These are phyloP conservation scores for Xylaria sp. DNA, from an alignment of 2,329 filamentous ascomycete species.

Conservation along the genomic window DNA sequence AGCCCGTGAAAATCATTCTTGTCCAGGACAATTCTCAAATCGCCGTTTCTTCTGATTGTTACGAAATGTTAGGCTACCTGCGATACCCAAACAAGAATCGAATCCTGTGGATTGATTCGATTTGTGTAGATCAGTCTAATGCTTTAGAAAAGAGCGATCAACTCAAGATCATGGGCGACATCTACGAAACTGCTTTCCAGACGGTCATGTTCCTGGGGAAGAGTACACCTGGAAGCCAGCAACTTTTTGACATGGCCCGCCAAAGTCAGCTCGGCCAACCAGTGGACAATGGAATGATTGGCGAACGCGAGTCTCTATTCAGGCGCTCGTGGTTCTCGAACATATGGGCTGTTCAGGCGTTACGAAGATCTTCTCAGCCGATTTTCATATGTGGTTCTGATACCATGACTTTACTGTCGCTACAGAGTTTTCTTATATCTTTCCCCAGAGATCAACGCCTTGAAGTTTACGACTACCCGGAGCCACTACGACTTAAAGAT, in stretches of 20 bases:
- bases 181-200: constrained; percentile 8
- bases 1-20: not conserved
- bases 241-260: not conserved
- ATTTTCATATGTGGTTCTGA: not conserved
- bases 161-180: constrained; percentile 31
- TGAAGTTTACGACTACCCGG: no score
- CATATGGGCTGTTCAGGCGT: constrained; percentile 7
- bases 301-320: not conserved
- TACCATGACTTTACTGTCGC: not conserved
- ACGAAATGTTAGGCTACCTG: not conserved
- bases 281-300: not conserved
- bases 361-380: not conserved
- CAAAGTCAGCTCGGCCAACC: not conserved
- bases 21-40: not conserved
- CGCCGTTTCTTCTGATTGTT: not conserved
- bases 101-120: constrained; percentile 33
- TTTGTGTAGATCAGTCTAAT: constrained; percentile 35
- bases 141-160: constrained; percentile 25
- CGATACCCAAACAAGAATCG: not conserved
- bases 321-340: not conserved
- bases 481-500: not conserved
- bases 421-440: not conserved
- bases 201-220: not conserved
- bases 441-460: not conserved
- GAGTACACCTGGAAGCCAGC: not conserved